Percentiles rank a stretch among this genome's conserved stretches.
Conservation (phyloP, 345 rosid genomes). For the Lenwebbia sp. region DNA sequence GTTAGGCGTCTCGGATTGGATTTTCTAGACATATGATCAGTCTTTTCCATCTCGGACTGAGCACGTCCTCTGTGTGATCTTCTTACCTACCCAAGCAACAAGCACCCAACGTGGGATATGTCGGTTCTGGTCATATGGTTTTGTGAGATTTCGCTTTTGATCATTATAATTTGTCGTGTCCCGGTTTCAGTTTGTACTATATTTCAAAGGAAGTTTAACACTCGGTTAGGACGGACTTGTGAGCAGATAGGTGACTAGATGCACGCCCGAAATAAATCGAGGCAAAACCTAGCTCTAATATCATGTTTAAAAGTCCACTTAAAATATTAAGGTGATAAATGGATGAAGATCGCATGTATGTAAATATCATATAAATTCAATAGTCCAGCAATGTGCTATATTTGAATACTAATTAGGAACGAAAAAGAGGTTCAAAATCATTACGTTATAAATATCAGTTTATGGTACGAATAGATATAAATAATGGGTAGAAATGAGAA, state of each 20-base stretch:
- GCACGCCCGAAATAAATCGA: too few species aligned
- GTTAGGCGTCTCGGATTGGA: background rate
- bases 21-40: background rate
- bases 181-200: background rate
- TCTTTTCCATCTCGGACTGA: background rate
- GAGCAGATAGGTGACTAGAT: background rate
- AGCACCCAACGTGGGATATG: background rate
- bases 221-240: background rate
- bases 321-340: background rate
- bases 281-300: background rate
- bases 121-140: background rate
- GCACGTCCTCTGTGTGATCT: background rate
- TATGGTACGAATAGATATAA: background rate
- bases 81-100: background rate
- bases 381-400: accelerated
- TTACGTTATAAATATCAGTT: background rate
- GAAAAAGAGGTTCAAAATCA: background rate
- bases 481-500: background rate
- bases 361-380: background rate
- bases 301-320: background rate
- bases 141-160: background rate
- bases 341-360: background rate
- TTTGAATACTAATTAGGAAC: background rate
- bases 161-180: accelerated
- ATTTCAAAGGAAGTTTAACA: background rate